phyloP scores from a whole-genome alignment of 78 protist genomes.

The Ministeria vibrans region DNA sequence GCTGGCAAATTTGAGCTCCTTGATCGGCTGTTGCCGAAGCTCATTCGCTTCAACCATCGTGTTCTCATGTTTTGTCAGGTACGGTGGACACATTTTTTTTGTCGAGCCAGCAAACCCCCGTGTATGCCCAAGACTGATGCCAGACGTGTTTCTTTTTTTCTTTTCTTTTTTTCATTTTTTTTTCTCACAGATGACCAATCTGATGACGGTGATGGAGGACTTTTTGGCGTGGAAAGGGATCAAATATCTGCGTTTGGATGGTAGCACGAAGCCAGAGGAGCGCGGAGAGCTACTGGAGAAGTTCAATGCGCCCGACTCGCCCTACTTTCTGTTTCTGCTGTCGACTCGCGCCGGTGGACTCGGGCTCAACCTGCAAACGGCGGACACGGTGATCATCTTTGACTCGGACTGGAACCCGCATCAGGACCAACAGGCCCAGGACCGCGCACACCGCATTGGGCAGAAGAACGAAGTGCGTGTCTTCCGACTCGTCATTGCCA shows the following conservation, averaged over 20 bases:
- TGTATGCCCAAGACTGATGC: too few relatives aligned
- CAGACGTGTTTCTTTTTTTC: too few relatives aligned
- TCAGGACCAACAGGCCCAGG: conserved; percentile 75
- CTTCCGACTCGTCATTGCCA: conserved; percentile 75
- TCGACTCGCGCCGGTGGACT: conserved; percentile 93
- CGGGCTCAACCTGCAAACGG: conserved; percentile 90
- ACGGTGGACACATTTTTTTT: too few relatives aligned
- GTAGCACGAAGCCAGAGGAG: conserved; percentile 63
- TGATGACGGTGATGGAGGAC: conserved; percentile 67
- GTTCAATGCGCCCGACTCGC: conserved; percentile 52
- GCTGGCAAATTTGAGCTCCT: conserved; percentile 79
- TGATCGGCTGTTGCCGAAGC: conserved; percentile 69
- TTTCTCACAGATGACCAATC: conserved; percentile 71
- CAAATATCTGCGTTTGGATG: conserved; percentile 54
- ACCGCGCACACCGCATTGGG: conserved; percentile 95
- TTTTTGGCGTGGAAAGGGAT: conserved; percentile 29
- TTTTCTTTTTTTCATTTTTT: too few relatives aligned
- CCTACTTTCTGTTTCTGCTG: conserved; percentile 47
- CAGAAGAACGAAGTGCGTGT: conserved; percentile 88
- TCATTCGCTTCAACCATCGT: conserved; percentile 48
- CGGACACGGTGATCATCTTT: conserved; percentile 88
- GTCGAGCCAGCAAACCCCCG: too few relatives aligned
- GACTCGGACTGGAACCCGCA: conserved; percentile 94
- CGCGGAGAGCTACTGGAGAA: conserved; percentile 42
- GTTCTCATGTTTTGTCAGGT: too few relatives aligned